phyloP scores from a whole-genome alignment of 1,139 yeast species.

The Magnusiomyces paraingens region DNA sequence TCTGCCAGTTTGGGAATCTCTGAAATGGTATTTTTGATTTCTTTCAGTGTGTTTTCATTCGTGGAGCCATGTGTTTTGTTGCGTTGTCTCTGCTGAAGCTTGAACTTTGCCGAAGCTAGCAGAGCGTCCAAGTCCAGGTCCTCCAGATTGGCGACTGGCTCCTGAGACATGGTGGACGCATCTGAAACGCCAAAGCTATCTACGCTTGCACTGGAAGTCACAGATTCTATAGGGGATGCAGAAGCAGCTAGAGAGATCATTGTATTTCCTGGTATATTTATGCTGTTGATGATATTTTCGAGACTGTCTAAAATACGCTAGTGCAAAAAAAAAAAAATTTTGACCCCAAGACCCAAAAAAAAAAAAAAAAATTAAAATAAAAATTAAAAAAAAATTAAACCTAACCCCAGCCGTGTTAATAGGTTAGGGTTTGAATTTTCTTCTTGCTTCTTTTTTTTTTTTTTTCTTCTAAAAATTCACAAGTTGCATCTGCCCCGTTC shows the following conservation, averaged over 20 bases:
- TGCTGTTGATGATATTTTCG: no score
- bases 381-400: no score
- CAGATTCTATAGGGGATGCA: constrained; percentile 4
- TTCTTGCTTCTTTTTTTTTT: no score
- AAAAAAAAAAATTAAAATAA: no score
- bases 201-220: neutral
- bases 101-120: constrained; percentile 12
- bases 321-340: no score
- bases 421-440: no score
- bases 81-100: constrained; percentile 1
- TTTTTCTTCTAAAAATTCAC: no score
- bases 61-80: neutral
- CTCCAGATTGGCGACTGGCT: constrained; percentile 12
- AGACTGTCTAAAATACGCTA: no score
- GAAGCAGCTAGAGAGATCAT: neutral
- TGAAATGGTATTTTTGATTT: constrained; percentile 11
- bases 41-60: neutral
- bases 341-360: no score
- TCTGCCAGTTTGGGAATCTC: constrained; percentile 14
- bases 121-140: constrained; percentile 15
- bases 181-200: constrained; percentile 10
- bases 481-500: no score
- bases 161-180: constrained; percentile 12
- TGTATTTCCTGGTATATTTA: no score
- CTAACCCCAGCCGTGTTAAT: no score